phyloP scores from a whole-genome alignment of 768 basidiomycete species.

The Russula brevipes region DNA sequence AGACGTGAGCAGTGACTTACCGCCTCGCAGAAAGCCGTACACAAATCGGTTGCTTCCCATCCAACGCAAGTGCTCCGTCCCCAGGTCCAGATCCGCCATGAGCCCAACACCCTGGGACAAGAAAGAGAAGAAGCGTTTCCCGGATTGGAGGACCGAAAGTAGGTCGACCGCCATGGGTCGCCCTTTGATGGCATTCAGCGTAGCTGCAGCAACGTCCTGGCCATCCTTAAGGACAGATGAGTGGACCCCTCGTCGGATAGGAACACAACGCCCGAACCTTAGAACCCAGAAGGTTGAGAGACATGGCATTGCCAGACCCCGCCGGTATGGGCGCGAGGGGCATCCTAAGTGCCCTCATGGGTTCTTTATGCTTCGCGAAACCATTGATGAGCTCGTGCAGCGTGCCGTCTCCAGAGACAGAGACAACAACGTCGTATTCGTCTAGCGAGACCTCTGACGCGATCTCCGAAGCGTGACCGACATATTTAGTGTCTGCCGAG shows the following conservation, averaged over 20 bases:
- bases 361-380: constrained; percentile 58
- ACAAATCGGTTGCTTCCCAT: constrained; percentile 81
- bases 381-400: constrained; percentile 84
- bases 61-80: constrained; percentile 81
- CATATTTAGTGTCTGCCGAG: constrained; percentile 53
- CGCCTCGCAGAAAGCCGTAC: constrained; percentile 62
- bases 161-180: constrained; percentile 69
- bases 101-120: constrained; percentile 80
- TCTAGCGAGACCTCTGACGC: constrained; percentile 50
- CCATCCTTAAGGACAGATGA: constrained; percentile 44
- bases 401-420: constrained; percentile 80
- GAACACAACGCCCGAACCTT: constrained; percentile 38
- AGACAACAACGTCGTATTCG: constrained; percentile 61
- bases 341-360: constrained; percentile 54
- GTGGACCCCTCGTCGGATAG: neutral
- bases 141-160: constrained; percentile 68
- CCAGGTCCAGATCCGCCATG: constrained; percentile 80
- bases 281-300: constrained; percentile 68
- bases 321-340: constrained; percentile 78
- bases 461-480: constrained; percentile 63
- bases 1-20: constrained; percentile 38
- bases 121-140: constrained; percentile 63
- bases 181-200: constrained; percentile 79
- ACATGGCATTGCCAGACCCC: constrained; percentile 75
- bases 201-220: constrained; percentile 63